Evolutionary conservation across 306 rosid species (phyloP).

Genomic region (Alnus rubra): DNA sequence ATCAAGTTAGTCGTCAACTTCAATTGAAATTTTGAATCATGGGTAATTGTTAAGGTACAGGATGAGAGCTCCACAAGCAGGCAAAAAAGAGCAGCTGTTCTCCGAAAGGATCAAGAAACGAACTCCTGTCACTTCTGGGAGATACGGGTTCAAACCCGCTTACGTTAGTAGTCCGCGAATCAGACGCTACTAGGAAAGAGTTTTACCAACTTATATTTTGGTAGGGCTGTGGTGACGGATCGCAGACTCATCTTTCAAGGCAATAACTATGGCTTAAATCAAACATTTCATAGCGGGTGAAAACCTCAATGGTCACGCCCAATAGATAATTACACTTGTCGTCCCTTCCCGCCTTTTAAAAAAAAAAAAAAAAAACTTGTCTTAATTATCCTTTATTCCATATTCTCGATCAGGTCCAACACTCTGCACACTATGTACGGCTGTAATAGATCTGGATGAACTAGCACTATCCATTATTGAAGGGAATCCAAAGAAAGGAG

Average conservation of each 20-base stretch:
- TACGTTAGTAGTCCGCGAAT: too few relatives aligned
- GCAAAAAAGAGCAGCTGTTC: slow-evolving; percentile 53
- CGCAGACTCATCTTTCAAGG: too few relatives aligned
- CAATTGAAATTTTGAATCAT: not conserved
- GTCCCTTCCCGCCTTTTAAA: too few relatives aligned
- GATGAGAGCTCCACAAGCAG: slow-evolving; percentile 71
- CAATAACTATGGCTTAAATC: too few relatives aligned
- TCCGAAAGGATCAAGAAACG: slow-evolving; percentile 53
- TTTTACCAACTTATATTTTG: too few relatives aligned
- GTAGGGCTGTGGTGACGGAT: too few relatives aligned
- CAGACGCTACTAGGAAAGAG: too few relatives aligned
- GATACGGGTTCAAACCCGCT: slow-evolving; percentile 16
- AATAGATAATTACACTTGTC: too few relatives aligned
- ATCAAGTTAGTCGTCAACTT: not conserved
- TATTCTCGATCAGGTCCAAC: slow-evolving; percentile 66
- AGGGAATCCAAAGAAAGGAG: slow-evolving; percentile 59
- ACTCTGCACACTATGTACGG: slow-evolving; percentile 67
- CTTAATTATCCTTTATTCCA: not conserved
- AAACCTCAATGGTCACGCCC: too few relatives aligned
- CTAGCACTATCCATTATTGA: slow-evolving; percentile 67
- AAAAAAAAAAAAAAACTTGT: too few relatives aligned
- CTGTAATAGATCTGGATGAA: slow-evolving; percentile 61
- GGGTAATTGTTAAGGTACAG: slow-evolving; percentile 46
- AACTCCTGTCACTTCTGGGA: slow-evolving; percentile 69
- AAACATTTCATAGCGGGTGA: too few relatives aligned